Percentiles rank a stretch among this genome's conserved stretches.
phyloP scores from a whole-genome alignment of 176 grass and related monocot genomes.

The bread wheat (Triticum aestivum) region IWGSC_CS_RefSeq_v2.1 NC_057797.1:713586058-713586557 shows the following conservation, averaged over 20 bases:
- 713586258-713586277: background rate
- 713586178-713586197: background rate
- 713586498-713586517: background rate
- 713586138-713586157: background rate
- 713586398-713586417: background rate
- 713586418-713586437: background rate
- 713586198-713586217: background rate
- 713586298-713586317: background rate
- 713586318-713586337: background rate
- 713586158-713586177: background rate
- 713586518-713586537: background rate
- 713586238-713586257: background rate
- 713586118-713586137: background rate
- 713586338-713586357: background rate
- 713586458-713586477: background rate
- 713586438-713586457: background rate
- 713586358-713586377: background rate
- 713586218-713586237: background rate
- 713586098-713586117: background rate
- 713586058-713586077: background rate
- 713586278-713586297: background rate
- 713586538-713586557: constrained; percentile 3
- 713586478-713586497: background rate
- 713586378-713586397: background rate
- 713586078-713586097: background rate